Conservation (phyloP, 176 grass and related monocot species). For the Stipa capillata region DNA sequence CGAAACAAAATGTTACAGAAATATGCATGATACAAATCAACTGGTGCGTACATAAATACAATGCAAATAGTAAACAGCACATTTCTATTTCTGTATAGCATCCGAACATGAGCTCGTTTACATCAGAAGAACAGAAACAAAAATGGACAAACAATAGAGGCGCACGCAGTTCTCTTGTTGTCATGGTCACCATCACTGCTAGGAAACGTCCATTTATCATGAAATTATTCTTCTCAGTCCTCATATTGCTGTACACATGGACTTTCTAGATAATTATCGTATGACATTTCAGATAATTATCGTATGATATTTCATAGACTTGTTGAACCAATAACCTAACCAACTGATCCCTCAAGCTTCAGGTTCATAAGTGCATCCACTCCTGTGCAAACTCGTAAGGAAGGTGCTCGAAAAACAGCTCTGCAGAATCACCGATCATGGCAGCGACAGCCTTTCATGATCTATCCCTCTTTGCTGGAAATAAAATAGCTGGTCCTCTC, state of each 20-base stretch:
- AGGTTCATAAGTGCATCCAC: conserved; percentile 90
- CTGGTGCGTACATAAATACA: background rate
- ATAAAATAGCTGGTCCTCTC: conserved; percentile 97
- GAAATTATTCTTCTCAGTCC: conserved; percentile 25
- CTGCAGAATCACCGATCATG: conserved; percentile 96
- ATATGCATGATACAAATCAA: background rate
- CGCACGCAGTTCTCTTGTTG: background rate
- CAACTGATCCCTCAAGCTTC: conserved; percentile 94
- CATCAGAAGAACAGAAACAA: conserved; percentile 29
- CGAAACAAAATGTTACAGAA: background rate
- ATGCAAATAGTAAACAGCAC: background rate
- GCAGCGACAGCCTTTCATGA: conserved; percentile 90
- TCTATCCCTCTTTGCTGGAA: conserved; percentile 97
- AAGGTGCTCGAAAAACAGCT: conserved; percentile 80
- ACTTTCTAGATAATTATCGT: conserved; percentile 18
- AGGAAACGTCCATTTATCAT: background rate
- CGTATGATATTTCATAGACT: background rate
- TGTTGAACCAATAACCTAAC: conserved; percentile 33
- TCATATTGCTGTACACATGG: conserved; percentile 34
- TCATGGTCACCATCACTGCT: background rate
- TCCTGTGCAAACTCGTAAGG: conserved; percentile 88
- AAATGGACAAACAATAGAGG: conserved; percentile 16
- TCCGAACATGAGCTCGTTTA: conserved; percentile 20
- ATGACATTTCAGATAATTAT: background rate
- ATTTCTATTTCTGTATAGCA: conserved; percentile 12